Evolutionary conservation across 2,329 filamentous ascomycete genomes (phyloP), one percentile per base, ranked within the genome.

Genomic region (Fusarium mangiferae): DNA sequence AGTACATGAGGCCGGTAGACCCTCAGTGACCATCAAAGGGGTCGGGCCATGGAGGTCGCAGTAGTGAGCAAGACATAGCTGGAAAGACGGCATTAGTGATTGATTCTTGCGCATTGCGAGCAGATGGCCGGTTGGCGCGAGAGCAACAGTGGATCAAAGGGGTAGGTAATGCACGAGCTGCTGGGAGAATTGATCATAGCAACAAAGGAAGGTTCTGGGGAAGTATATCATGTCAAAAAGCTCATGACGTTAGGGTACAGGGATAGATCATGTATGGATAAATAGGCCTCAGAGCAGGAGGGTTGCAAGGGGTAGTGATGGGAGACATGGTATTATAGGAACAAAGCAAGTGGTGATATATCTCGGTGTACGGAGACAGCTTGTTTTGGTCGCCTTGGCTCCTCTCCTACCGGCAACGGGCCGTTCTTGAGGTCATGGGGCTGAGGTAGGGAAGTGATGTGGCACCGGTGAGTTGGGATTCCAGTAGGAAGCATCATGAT

Each of bases 21-120:
- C 90, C 80, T 93, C 90, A 41, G 91, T 93, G 77, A 92, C 90
- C 88, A 93, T 91, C 66, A 93, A 82, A 56, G 90, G 90, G 52
- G 90, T 92, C 55, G 91, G 91, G 71, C 91, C 91, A 82, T 93
- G 91, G 72, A 89, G 86, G 81, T 93, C 91, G 85, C 91, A 93
- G 80, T 92, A 92, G 81, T 92, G 90, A 77, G 91, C 91, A 77
- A 93, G 86, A 80, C 90, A 92, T 79, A 92, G 84, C 90, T 92
- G 87, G 66, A 90, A 66, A 69, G 72, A 67, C 28, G 77, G 72
- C 62, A 81, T 84, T 79, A 84, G 82, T 76, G 66, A 61, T 49
- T 55, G 64, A 67, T 76, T 71, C 72, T 75, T 77, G 60, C 74
- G 78, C 80, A 82, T 82, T 62, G 62, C 74, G 68, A 57, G 42